phyloP scores from a whole-genome alignment of 768 basidiomycete genomes.

The Tricholoma furcatifolium region DNA sequence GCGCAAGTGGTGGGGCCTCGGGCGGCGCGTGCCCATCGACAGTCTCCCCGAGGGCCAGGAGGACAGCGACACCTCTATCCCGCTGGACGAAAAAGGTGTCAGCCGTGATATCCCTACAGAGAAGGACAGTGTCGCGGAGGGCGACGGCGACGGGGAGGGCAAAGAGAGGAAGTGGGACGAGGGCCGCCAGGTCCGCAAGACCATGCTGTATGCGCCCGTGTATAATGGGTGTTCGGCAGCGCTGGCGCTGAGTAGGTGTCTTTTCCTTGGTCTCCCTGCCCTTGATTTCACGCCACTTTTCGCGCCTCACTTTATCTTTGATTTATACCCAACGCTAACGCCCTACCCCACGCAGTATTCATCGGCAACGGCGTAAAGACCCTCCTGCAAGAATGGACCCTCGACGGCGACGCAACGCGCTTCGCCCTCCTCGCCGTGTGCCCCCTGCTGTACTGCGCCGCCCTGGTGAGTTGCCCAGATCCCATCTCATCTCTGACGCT shows the following conservation, averaged over 20 bases:
- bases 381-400: conserved; percentile 60
- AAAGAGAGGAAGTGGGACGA: conserved; percentile 8
- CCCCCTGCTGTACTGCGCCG: conserved; percentile 75
- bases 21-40: conserved; percentile 40
- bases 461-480: conserved; percentile 45
- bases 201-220: conserved; percentile 58
- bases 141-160: conserved; percentile 10
- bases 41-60: conserved; percentile 17
- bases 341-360: too few relatives aligned
- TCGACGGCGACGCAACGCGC: conserved; percentile 59
- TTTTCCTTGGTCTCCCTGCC: conserved; percentile 31
- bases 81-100: conserved; percentile 3
- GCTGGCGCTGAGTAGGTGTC: conserved; percentile 47
- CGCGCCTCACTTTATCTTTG: conserved; percentile 29
- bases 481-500: conserved; percentile 20
- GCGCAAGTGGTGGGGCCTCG: conserved; percentile 58
- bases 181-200: conserved; percentile 18
- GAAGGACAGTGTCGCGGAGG: too few relatives aligned
- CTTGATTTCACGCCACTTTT: too few relatives aligned
- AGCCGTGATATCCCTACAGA: too few relatives aligned
- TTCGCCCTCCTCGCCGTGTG: conserved; percentile 61
- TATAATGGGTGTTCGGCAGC: conserved; percentile 67
- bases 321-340: too few relatives aligned
- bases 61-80: neutral
- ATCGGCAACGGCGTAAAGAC: conserved; percentile 63